These are phyloP conservation scores for Calonectria pauciramosa DNA, from an alignment of 2,329 filamentous ascomycete species.

Conservation along the genomic window DNA sequence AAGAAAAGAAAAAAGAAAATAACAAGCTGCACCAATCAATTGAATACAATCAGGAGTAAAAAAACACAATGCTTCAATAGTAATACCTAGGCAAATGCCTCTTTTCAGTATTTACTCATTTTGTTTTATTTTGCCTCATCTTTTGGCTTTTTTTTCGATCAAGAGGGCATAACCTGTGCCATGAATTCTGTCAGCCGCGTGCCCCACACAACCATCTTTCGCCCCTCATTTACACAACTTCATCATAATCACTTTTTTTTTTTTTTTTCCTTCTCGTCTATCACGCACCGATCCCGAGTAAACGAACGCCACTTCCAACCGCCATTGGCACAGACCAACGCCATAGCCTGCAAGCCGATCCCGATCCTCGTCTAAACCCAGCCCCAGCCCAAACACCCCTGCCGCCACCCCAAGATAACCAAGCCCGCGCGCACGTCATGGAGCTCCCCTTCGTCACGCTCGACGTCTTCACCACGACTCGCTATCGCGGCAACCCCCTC, in stretches of 20 bases:
- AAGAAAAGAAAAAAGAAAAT: not conserved
- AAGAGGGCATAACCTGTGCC: not conserved
- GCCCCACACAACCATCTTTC: not conserved
- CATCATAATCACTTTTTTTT: not conserved
- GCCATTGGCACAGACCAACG: conserved; percentile 3
- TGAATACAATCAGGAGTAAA: not conserved
- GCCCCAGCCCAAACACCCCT: not conserved
- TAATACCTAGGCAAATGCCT: not conserved
- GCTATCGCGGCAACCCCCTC: conserved; percentile 71
- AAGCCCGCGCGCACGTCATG: conserved; percentile 38
- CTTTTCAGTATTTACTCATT: not conserved
- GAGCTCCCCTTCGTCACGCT: conserved; percentile 66
- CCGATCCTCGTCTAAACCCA: not conserved
- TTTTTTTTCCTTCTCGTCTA: not conserved
- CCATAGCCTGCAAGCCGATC: conserved; percentile 7
- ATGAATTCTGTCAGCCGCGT: not conserved
- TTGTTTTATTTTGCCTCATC: not conserved
- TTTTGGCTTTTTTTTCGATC: not conserved
- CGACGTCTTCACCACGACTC: conserved; percentile 69
- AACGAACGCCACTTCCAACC: not conserved
- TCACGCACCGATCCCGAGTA: not conserved
- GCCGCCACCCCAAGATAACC: not conserved
- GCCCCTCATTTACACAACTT: conserved; percentile 8
- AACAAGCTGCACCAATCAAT: not conserved
- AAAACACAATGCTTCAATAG: not conserved